Evolutionary conservation across 1,284 basidiomycete genomes (phyloP), one percentile per base, ranked within the genome.

Genomic region (Puccinia novopanici): DNA sequence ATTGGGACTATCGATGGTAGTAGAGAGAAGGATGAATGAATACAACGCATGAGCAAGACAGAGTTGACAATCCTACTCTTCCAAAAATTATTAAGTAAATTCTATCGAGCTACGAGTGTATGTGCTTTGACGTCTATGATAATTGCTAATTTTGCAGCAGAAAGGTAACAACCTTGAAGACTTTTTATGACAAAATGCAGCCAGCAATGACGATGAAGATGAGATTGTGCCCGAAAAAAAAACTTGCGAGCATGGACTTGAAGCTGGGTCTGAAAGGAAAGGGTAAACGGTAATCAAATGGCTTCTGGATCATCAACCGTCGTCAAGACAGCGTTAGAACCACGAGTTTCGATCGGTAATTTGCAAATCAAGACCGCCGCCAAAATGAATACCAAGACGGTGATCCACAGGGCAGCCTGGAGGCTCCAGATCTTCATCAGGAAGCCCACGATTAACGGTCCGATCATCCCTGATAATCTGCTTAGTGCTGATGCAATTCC

Each of bases 401-500:
- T 92, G 91, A 68, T 91, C 82, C 50, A 89, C 84, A 85, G 95
- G 93, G 70, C 93, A 88, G 1, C 87, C 88, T 52, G 92, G 90
- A 83, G 92, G 92, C 89, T 88, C 81, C 91, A 88, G 70, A 94
- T 87, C 84, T 90, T 88, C 27, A 97, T 88, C 9, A 97, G 88
- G n/a, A 88, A 85, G 0, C 95, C 95, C 0, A 95, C 94, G 5
- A 92, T 85, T 52, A 97, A 89, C 0, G 95, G 94, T 0, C 94
- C 93, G 50, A 93, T 90, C 89, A 98, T 94, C 1, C 95, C 95
- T 3, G 94, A 92, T 91, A 96, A 90, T 85, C 94, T 89, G 27
- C 92, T 94, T 0, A 96, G 86, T 3, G 94, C 94, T 2, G 93
- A 94, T 0, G 94, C 94, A 74, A 93, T 93, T 0, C 95, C 94